phyloP scores from a whole-genome alignment of 163 green algal genomes.

The Scenedesmus sp. region DNA sequence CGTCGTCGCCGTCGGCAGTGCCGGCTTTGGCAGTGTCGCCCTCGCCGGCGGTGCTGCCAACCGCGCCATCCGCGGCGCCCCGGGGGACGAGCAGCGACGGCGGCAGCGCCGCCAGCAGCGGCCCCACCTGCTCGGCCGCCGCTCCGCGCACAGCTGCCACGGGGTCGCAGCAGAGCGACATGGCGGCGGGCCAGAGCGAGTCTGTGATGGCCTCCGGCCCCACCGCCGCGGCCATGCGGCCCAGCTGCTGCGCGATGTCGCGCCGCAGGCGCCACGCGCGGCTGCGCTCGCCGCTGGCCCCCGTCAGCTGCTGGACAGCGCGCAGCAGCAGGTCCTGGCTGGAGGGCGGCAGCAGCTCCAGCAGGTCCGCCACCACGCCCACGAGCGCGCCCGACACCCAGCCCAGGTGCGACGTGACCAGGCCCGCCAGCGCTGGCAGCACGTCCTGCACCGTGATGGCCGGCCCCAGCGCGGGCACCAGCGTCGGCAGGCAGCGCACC shows the following conservation, averaged over 20 bases:
- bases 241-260: slow-evolving; percentile 53
- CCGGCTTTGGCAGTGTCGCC: background rate
- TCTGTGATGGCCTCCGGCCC: slow-evolving; percentile 29
- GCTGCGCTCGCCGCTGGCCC: slow-evolving; percentile 20
- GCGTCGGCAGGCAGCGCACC: slow-evolving; percentile 45
- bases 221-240: slow-evolving; percentile 35
- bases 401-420: slow-evolving; percentile 39
- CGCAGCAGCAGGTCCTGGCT: slow-evolving; percentile 26
- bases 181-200: slow-evolving; percentile 52
- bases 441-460: slow-evolving; percentile 45
- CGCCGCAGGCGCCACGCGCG: slow-evolving; percentile 53
- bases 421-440: slow-evolving; percentile 39
- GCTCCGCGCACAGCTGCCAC: slow-evolving; percentile 58
- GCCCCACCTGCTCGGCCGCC: slow-evolving; percentile 52
- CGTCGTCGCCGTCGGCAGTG: too few species aligned
- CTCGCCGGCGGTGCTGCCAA: background rate
- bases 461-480: slow-evolving; percentile 47
- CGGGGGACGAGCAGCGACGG: background rate
- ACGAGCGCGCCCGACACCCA: slow-evolving; percentile 48
- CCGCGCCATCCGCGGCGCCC: background rate
- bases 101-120: slow-evolving; percentile 26
- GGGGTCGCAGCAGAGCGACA: slow-evolving; percentile 58
- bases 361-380: slow-evolving; percentile 42
- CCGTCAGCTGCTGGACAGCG: slow-evolving; percentile 16
- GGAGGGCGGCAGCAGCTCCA: slow-evolving; percentile 51